These are phyloP conservation scores for Fusarium dlaminii DNA, from an alignment of 2,329 filamentous ascomycete genomes.

Conservation along the genomic window DNA sequence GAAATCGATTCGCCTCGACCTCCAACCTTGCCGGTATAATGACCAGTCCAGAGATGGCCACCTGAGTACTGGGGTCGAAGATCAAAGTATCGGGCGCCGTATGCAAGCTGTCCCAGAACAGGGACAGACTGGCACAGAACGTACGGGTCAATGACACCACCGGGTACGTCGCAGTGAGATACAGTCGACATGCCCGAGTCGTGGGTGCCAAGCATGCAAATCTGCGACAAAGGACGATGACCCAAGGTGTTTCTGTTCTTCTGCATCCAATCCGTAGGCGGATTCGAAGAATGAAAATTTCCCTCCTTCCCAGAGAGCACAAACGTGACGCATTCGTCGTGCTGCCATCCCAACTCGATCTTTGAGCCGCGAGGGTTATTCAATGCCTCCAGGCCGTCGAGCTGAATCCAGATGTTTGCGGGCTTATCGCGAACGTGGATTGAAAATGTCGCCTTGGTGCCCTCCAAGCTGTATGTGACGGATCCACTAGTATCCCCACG, in stretches of 20 bases:
- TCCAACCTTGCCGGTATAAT: slow-evolving; percentile 1
- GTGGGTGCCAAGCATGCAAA: slow-evolving; percentile 1
- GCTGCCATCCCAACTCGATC: slow-evolving; percentile 7
- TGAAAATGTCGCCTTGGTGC: not conserved
- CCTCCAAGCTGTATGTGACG: not conserved
- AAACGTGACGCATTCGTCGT: slow-evolving; percentile 7
- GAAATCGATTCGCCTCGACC: slow-evolving; percentile 2
- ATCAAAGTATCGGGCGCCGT: not conserved
- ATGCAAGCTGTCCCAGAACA: not conserved
- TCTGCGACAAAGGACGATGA: not conserved
- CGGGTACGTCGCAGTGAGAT: not conserved
- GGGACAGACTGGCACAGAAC: not conserved
- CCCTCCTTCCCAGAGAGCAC: not conserved
- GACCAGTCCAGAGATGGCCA: not conserved
- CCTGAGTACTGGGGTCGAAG: slow-evolving; percentile 2
- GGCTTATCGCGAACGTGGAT: slow-evolving; percentile 12
- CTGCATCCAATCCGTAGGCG: slow-evolving; percentile 12
- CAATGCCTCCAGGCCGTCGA: not conserved
- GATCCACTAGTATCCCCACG: slow-evolving; percentile 4
- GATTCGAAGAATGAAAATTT: not conserved
- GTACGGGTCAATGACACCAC: not conserved
- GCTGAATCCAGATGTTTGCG: slow-evolving; percentile 1
- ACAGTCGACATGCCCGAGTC: slow-evolving; percentile 13
- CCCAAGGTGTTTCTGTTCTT: not conserved
- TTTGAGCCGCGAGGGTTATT: not conserved